Percentiles rank a stretch among this genome's conserved stretches.
Conservation (phyloP, 1,139 yeast species). For the Magnusiomyces magnusii region DNA sequence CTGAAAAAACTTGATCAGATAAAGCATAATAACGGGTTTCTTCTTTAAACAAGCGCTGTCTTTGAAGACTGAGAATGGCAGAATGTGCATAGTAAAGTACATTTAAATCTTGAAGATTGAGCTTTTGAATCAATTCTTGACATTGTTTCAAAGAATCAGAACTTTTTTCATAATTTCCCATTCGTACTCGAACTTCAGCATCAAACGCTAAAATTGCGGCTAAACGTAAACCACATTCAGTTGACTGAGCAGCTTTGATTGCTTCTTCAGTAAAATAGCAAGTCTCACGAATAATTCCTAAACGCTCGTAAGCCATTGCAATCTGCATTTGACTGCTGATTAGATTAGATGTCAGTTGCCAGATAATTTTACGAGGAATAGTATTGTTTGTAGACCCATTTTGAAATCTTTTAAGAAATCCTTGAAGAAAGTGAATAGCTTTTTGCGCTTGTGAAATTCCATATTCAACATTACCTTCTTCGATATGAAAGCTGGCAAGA, state of each 20-base stretch:
- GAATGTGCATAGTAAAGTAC: constrained; percentile 23
- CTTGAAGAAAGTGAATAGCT: constrained; percentile 19
- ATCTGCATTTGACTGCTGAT: constrained; percentile 19
- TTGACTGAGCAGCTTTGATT: constrained; percentile 18
- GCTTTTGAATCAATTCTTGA: constrained; percentile 20
- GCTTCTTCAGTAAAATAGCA: constrained; percentile 24
- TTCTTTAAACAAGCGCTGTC: constrained; percentile 21
- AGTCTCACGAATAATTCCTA: constrained; percentile 24
- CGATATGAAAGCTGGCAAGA: constrained; percentile 15
- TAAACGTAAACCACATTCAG: constrained; percentile 18
- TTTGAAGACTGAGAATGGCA: constrained; percentile 22
- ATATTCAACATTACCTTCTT: constrained; percentile 18
- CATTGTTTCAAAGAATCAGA: constrained; percentile 20
- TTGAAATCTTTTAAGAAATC: constrained; percentile 18
- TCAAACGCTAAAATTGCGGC: constrained; percentile 22
- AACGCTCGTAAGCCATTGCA: constrained; percentile 22
- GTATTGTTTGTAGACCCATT: neutral
- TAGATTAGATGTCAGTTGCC: constrained; percentile 19
- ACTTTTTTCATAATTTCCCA: constrained; percentile 23
- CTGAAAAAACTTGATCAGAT: constrained; percentile 20
- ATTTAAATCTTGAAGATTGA: constrained; percentile 20
- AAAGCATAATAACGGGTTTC: constrained; percentile 23
- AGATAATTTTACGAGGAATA: constrained; percentile 5
- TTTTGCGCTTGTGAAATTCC: constrained; percentile 20
- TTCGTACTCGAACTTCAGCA: constrained; percentile 21